These are phyloP conservation scores for Nemania abortiva DNA, from an alignment of 2,329 filamentous ascomycete genomes.

Conservation along the genomic window DNA sequence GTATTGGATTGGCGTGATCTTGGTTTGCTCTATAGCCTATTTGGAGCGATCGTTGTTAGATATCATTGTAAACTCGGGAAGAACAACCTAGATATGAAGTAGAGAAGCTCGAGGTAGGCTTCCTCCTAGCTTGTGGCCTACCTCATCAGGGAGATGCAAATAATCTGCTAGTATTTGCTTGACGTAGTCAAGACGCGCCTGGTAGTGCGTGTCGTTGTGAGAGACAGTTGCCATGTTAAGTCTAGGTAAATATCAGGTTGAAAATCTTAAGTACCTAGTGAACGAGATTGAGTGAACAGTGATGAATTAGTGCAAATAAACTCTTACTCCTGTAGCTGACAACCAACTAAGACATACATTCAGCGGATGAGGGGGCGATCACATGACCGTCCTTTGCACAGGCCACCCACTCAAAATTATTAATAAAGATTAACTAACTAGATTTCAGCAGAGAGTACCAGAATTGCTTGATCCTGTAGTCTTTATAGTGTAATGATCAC, in stretches of 20 bases:
- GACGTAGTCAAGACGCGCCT: conserved; percentile 20
- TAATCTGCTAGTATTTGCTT: conserved; percentile 25
- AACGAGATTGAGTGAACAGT: too few relatives aligned
- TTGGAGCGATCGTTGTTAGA: neutral
- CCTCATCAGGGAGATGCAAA: conserved; percentile 23
- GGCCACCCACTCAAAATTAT: too few relatives aligned
- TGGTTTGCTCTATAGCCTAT: conserved; percentile 21
- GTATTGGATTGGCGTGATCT: conserved; percentile 25
- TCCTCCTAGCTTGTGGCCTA: conserved; percentile 10
- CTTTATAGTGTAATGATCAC: too few relatives aligned
- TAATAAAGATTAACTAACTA: too few relatives aligned
- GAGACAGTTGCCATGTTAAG: conserved; percentile 8
- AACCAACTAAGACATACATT: too few relatives aligned
- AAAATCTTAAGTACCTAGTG: conserved; percentile 7
- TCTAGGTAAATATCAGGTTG: neutral
- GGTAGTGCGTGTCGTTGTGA: conserved; percentile 20
- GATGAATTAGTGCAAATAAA: too few relatives aligned
- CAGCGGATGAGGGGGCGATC: too few relatives aligned
- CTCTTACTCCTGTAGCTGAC: too few relatives aligned
- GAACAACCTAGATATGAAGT: neutral
- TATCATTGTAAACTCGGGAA: neutral
- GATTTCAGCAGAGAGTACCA: too few relatives aligned
- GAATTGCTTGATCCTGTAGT: too few relatives aligned
- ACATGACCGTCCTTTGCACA: too few relatives aligned
- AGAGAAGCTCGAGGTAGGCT: conserved; percentile 4